These are phyloP conservation scores for Sequoia sempervirens DNA, from an alignment of 75 land plant species.

Conservation along the genomic window DNA sequence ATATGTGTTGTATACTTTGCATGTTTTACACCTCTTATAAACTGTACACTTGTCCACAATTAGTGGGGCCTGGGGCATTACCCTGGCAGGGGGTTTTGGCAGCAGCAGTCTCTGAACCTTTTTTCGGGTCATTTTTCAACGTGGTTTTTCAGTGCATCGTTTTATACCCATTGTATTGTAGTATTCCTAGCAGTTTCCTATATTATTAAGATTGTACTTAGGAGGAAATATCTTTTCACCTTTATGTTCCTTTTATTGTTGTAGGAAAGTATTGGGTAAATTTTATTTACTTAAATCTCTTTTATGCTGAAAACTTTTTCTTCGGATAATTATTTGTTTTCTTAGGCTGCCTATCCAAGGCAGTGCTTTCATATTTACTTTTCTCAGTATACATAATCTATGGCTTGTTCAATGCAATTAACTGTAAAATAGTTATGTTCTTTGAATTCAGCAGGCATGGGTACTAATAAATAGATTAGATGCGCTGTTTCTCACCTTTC, in stretches of 20 bases:
- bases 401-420: neutral
- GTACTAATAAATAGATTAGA: neutral
- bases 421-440: neutral
- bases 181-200: too few species aligned
- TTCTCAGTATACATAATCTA: neutral
- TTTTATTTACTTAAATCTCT: neutral
- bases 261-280: neutral
- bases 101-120: too few species aligned
- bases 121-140: neutral
- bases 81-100: too few species aligned
- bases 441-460: neutral
- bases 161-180: too few species aligned
- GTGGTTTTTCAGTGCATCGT: neutral
- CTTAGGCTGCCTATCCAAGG: neutral
- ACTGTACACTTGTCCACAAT: too few species aligned
- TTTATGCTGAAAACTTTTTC: neutral
- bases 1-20: too few species aligned
- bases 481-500: slow-evolving; percentile 1
- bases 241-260: neutral
- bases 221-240: neutral
- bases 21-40: too few species aligned
- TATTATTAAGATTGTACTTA: neutral
- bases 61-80: too few species aligned
- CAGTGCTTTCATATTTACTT: neutral
- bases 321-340: neutral